Base-by-base conservation (phyloP, 495 filamentous ascomycete species). In the Jackrogersella multiformis region DNA sequence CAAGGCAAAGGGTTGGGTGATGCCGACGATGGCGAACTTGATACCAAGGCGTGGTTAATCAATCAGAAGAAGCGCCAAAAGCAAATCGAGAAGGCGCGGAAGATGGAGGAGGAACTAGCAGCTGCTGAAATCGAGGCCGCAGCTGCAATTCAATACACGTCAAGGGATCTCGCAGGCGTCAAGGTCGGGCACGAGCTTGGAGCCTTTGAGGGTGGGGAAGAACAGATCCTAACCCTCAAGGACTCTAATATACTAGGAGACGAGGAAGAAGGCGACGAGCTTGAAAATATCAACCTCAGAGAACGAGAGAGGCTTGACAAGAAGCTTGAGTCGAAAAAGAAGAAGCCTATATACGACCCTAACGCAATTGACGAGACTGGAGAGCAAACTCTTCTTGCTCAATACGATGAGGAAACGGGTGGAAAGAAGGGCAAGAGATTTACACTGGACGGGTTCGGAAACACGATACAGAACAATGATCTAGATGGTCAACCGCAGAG, bases 361-460 rank as follows among this genome's bases (percentile, higher is more conserved):
- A 85, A 91, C 66, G 89, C 89, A 44, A 81, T 87, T 13, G 87
- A 87, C 56, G 90, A 89, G 61, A 85, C 84, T 54, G 90, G 87
- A 51, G 80, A 87, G 57, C 84, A 81, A 48, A 80, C 79, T 2
- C 84, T 99, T 24, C 79, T 99, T 44, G 84, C 87, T 20, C 92
- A 99, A 59, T 99, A 99, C 73, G 95, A 98, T 68, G 94, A 97
- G 72, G 94, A 96, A 71, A 96, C 97, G 46, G 86, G 92, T 38
- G 93, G 93, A 56, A 97, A 96, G 80, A 95, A 94, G 78, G 85
- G 86, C 49, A 97, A 96, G 78, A 81, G 83, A 13, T 98, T 99
- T 72, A 96, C 90, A 0, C 79, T 99, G 28, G 92, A 93, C 74
- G 89, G 87, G 1, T 81, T 86, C 56, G 93, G 92, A 18, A 89